These are phyloP conservation scores for Botrytis squamosa DNA, from an alignment of 2,329 filamentous ascomycete genomes.

Conservation along the genomic window DNA sequence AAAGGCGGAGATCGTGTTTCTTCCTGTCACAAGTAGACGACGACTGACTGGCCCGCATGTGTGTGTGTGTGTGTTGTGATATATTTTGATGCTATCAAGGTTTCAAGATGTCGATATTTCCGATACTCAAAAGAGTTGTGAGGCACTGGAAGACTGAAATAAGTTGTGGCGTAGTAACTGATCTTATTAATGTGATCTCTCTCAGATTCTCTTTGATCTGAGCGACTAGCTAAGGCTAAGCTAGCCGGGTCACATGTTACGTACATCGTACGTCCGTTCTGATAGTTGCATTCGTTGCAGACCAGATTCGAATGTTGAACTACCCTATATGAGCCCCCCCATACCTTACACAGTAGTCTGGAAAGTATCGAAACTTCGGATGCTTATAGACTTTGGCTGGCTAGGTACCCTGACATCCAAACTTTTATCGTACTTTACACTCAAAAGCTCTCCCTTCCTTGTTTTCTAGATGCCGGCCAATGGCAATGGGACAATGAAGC, in stretches of 20 bases:
- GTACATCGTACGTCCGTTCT: background rate
- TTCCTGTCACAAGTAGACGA: background rate
- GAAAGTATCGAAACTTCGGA: background rate
- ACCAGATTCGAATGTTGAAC: background rate
- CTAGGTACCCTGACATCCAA: background rate
- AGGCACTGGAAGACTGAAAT: background rate
- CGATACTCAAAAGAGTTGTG: background rate
- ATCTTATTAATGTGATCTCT: background rate
- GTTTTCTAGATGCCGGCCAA: background rate
- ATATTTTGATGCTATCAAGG: background rate
- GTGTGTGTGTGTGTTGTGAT: conserved; percentile 6
- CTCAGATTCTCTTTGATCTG: background rate
- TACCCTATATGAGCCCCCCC: background rate
- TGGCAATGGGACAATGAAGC: background rate
- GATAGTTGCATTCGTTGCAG: background rate
- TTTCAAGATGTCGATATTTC: background rate
- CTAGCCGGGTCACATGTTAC: background rate
- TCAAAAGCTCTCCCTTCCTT: background rate
- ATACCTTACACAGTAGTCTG: background rate
- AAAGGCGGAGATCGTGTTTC: background rate
- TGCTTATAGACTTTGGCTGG: background rate
- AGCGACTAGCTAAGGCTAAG: background rate
- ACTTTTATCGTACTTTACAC: background rate
- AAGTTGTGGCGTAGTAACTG: background rate
- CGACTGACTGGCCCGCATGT: background rate